phyloP scores from a whole-genome alignment of 257 asterid species.

The Plantago major region DNA sequence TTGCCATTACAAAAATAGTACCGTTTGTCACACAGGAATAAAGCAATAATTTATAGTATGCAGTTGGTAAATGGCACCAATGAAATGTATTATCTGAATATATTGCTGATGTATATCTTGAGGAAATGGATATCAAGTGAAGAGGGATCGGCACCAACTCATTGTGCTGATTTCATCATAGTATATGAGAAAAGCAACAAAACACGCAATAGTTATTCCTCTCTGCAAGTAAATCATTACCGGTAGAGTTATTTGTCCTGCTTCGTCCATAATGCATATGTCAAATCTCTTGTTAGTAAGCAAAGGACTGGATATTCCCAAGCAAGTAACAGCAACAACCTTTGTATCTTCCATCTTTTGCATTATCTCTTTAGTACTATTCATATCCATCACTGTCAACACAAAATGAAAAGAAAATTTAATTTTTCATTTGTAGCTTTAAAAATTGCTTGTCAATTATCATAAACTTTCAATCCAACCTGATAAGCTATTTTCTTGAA shows the following conservation, averaged over 20 bases:
- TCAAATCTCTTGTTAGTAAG: constrained; percentile 82
- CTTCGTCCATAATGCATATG: constrained; percentile 98
- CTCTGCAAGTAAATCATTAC: constrained; percentile 31
- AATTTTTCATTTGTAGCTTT: constrained; percentile 15
- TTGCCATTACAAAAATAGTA: too few species aligned
- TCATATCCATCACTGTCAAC: constrained; percentile 50
- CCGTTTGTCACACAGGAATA: too few species aligned
- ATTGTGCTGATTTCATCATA: too few species aligned
- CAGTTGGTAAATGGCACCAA: too few species aligned
- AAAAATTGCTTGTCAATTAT: constrained; percentile 8
- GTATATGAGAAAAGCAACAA: too few species aligned
- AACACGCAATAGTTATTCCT: background rate
- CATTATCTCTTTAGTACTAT: constrained; percentile 55
- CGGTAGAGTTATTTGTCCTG: constrained; percentile 95
- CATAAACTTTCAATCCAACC: constrained; percentile 34
- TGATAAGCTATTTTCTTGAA: constrained; percentile 72
- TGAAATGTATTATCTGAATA: too few species aligned
- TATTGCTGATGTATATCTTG: too few species aligned
- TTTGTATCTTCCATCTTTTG: constrained; percentile 58
- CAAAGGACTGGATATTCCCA: constrained; percentile 87
- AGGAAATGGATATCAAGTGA: too few species aligned
- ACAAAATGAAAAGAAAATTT: constrained; percentile 23
- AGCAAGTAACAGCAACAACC: constrained; percentile 92
- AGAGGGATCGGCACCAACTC: too few species aligned
- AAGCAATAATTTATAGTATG: too few species aligned